phyloP scores from a whole-genome alignment of 2,329 filamentous ascomycete species.

The Pseudonectria foliicola region DNA sequence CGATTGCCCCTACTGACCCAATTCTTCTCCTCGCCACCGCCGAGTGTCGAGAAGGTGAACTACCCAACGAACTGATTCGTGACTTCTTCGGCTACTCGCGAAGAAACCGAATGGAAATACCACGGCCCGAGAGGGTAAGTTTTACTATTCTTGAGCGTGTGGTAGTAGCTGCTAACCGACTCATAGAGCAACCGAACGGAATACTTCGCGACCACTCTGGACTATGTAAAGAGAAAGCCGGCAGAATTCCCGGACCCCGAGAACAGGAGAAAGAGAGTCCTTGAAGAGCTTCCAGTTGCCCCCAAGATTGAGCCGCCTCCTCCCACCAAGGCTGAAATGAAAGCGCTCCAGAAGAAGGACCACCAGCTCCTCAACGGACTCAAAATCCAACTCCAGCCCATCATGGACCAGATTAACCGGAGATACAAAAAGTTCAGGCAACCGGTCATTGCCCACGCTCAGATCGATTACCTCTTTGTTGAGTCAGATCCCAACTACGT shows the following conservation, averaged over 20 bases:
- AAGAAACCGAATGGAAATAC: conserved; percentile 67
- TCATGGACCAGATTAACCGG: conserved; percentile 93
- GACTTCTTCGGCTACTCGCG: conserved; percentile 82
- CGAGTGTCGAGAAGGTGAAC: conserved; percentile 57
- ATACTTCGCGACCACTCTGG: conserved; percentile 70
- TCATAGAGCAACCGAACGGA: conserved; percentile 55
- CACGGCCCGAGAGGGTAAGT: conserved; percentile 56
- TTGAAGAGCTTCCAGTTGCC: conserved; percentile 71
- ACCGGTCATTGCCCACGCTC: conserved; percentile 65
- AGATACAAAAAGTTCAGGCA: conserved; percentile 85
- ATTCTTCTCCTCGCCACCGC: conserved; percentile 82
- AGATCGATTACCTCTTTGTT: conserved; percentile 75
- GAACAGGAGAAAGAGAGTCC: conserved; percentile 76
- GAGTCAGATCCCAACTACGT: conserved; percentile 71
- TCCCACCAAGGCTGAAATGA: conserved; percentile 71
- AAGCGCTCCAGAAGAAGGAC: conserved; percentile 73
- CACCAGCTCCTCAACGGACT: conserved; percentile 76
- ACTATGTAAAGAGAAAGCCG: conserved; percentile 72
- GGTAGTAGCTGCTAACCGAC: background rate
- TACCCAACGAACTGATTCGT: conserved; percentile 57
- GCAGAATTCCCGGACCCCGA: conserved; percentile 80
- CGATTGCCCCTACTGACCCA: conserved; percentile 83
- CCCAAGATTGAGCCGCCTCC: conserved; percentile 62
- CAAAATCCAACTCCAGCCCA: conserved; percentile 83
- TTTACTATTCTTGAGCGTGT: background rate